A percentile compares a stretch with the other conserved stretches of the same genome.
Evolutionary conservation across 371 early-diverging fungal species (phyloP).

Genomic region (Rhizomucor pusillus): DNA sequence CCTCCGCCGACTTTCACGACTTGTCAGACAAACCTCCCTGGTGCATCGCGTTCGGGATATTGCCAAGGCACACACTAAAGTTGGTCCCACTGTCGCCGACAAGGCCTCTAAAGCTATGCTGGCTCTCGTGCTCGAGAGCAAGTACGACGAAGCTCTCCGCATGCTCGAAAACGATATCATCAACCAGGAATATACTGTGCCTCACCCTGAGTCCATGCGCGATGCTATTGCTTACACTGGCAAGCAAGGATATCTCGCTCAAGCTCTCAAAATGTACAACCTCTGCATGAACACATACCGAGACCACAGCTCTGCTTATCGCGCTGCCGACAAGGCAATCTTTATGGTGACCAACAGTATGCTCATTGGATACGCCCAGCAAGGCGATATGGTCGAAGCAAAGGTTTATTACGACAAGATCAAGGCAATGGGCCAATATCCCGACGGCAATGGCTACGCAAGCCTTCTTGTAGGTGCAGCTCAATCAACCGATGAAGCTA

Average conservation of each 20-base stretch:
- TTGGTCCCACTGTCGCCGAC: too few species aligned
- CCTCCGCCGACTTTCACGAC: too few species aligned
- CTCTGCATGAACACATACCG: constrained; percentile 23
- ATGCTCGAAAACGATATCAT: constrained; percentile 3
- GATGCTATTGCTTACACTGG: constrained; percentile 45
- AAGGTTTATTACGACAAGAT: constrained; percentile 57
- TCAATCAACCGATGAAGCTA: constrained; percentile 46
- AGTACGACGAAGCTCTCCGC: too few species aligned
- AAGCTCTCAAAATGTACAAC: constrained; percentile 29
- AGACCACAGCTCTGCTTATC: constrained; percentile 8
- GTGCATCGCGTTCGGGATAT: too few species aligned
- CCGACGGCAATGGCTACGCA: constrained; percentile 47
- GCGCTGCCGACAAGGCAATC: constrained; percentile 23
- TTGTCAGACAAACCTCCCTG: too few species aligned
- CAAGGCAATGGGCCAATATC: constrained; percentile 39
- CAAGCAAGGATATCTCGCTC: constrained; percentile 41
- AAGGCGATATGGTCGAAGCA: constrained; percentile 52
- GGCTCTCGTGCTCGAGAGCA: too few species aligned
- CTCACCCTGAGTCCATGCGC: constrained; percentile 35
- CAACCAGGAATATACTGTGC: constrained; percentile 18
- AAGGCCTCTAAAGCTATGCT: too few species aligned
- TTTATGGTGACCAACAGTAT: constrained; percentile 53
- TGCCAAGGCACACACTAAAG: too few species aligned
- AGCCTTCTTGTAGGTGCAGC: constrained; percentile 41
- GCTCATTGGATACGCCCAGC: constrained; percentile 56